Base-by-base conservation (phyloP, 2,329 filamentous ascomycete genomes). In the Coccinonectria pachysandricola region DNA sequence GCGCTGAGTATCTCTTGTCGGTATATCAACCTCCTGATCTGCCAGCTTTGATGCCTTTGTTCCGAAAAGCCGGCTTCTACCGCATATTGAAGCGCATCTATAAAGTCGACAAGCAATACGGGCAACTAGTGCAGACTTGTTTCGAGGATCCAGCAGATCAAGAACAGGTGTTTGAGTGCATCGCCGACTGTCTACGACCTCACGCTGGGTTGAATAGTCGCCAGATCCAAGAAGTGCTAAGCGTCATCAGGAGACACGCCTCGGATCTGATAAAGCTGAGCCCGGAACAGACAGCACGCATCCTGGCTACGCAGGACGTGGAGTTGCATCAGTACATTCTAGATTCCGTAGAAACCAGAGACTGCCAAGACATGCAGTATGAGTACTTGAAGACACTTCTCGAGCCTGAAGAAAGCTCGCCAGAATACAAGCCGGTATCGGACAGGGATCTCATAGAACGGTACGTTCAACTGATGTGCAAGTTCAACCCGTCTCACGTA, bases 381-480 rank as follows among this genome's bases (percentile, higher is more conserved):
- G 55, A 66, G n/a, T 93, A 92, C 44, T 64, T 95, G 10, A 60
- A 71, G 44, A 72, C 80, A 1, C 61, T 96, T 4, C 62, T 96
- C 6, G 86, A 94, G 48, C 75, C 64, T 0, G 43, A 57, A 16
- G 48, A 56, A 8, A 53, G 58, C 28, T 48, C 40, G 7, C 23
- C 43, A 9, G 51, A 50, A 9, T 45, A 50, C 11, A 53, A 52
- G 27, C 34, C 47, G 17, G 33, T 45, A n/a, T 41, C 48, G 28
- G 66, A 71, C 21, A 64, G 71, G 21, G 67, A 69, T 17, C 75
- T 95, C 40, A 62, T 80, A 5, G 91, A 96, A 52, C 69, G 70
- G 29, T 96, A 96, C 52, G 77, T 96, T 4, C 80, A 81, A 42
- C 70, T 98, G 13, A 87, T 96, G 77, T 98, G 92, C 56, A 72